These are phyloP conservation scores for Candida peoriensis DNA, from an alignment of 805 yeast genomes.

Conservation along the genomic window DNA sequence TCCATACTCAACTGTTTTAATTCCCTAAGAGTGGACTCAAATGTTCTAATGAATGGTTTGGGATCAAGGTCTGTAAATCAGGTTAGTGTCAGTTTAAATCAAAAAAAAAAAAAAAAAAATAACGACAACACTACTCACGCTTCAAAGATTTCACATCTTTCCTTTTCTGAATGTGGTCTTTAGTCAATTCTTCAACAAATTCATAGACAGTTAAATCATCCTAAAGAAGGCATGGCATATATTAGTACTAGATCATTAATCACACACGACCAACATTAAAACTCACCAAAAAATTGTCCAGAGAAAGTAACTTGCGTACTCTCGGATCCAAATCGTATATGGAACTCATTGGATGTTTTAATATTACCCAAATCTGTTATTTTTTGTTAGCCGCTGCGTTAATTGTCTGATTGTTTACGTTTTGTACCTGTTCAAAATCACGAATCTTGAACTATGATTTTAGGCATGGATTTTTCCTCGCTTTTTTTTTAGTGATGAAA, in stretches of 20 bases:
- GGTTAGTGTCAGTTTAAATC: no score
- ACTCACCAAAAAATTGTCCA: conserved; percentile 52
- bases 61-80: conserved; percentile 57
- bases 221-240: conserved; percentile 6
- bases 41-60: conserved; percentile 89
- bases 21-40: conserved; percentile 78
- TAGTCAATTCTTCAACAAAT: conserved; percentile 73
- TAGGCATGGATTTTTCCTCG: no score
- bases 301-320: conserved; percentile 47
- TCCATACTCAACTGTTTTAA: conserved; percentile 57
- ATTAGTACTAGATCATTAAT: no score
- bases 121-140: conserved; percentile 6
- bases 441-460: no score
- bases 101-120: no score
- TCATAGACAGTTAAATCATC: conserved; percentile 71
- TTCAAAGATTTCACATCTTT: conserved; percentile 47
- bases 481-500: no score
- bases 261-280: neutral
- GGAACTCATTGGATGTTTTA: conserved; percentile 39
- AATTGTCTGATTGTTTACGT: no score
- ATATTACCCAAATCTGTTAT: no score
- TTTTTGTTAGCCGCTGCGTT: no score
- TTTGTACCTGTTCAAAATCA: no score
- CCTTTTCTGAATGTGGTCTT: conserved; percentile 52
- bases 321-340: conserved; percentile 62